phyloP scores from a whole-genome alignment of 768 basidiomycete species.

The Cyclocybe aegerita region DNA sequence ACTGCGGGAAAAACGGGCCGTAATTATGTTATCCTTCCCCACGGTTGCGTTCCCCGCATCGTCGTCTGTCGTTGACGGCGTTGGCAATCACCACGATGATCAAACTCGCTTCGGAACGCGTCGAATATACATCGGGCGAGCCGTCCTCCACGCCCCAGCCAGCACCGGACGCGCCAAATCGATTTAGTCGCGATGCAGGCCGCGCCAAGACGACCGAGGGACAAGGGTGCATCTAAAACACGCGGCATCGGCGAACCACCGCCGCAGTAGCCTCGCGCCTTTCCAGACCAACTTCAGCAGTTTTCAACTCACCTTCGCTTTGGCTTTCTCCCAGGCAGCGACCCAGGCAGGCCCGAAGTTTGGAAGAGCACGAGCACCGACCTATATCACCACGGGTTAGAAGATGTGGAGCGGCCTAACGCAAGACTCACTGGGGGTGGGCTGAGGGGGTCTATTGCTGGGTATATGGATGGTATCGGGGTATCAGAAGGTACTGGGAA shows the following conservation, averaged over 20 bases:
- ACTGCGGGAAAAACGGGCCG: too few relatives aligned
- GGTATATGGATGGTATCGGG: conserved; percentile 53
- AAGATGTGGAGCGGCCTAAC: neutral
- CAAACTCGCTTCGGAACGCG: too few relatives aligned
- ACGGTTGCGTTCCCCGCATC: too few relatives aligned
- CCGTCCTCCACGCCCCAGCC: too few relatives aligned
- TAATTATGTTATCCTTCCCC: too few relatives aligned
- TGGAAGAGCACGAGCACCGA: conserved; percentile 37
- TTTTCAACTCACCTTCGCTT: conserved; percentile 40
- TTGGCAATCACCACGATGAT: too few relatives aligned
- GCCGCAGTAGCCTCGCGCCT: neutral
- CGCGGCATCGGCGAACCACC: neutral
- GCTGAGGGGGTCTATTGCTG: conserved; percentile 49
- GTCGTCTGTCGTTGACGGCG: too few relatives aligned
- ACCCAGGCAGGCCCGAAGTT: conserved; percentile 59
- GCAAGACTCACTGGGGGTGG: conserved; percentile 51
- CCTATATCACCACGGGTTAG: conserved; percentile 17
- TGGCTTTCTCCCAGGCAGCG: conserved; percentile 59
- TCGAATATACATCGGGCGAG: too few relatives aligned
- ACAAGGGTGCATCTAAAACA: too few relatives aligned
- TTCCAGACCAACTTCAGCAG: neutral
- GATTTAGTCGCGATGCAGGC: too few relatives aligned
- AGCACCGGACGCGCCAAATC: too few relatives aligned
- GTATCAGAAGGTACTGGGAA: conserved; percentile 61
- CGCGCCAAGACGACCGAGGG: too few relatives aligned